Percentiles rank a stretch among this genome's conserved stretches.
Evolutionary conservation across 768 basidiomycete genomes (phyloP).

Genomic region (Suillus subaureus): DNA sequence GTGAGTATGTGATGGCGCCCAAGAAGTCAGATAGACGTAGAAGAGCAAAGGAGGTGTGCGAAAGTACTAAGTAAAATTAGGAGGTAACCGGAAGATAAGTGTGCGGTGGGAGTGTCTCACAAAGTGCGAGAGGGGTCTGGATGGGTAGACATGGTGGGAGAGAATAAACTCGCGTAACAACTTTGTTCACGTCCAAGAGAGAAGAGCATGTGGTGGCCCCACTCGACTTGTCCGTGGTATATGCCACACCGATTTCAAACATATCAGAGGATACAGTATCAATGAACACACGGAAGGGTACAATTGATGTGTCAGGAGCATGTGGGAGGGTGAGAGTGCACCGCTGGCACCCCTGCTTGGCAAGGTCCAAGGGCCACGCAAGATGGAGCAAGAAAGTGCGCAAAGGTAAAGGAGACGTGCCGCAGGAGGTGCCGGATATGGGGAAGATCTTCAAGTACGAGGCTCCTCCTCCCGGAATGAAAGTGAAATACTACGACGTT

Average conservation of each 20-base stretch:
- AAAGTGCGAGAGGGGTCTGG: no score
- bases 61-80: background rate
- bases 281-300: background rate
- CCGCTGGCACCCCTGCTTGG: background rate
- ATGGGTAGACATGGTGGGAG: background rate
- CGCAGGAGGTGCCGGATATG: background rate
- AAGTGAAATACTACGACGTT: no score
- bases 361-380: background rate
- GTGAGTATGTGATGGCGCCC: background rate
- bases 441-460: background rate
- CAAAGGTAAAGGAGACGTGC: background rate
- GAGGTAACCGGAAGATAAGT: background rate
- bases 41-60: background rate
- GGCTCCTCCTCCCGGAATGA: no score
- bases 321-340: background rate
- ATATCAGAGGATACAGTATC: background rate
- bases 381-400: background rate
- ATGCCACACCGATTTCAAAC: background rate
- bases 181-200: background rate
- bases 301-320: background rate
- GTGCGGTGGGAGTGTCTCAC: background rate
- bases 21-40: background rate
- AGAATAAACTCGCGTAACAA: background rate
- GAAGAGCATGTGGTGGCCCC: background rate
- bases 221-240: background rate